Evolutionary conservation across 2,329 filamentous ascomycete species (phyloP).

Genomic region (Fusarium cyanostomum): DNA sequence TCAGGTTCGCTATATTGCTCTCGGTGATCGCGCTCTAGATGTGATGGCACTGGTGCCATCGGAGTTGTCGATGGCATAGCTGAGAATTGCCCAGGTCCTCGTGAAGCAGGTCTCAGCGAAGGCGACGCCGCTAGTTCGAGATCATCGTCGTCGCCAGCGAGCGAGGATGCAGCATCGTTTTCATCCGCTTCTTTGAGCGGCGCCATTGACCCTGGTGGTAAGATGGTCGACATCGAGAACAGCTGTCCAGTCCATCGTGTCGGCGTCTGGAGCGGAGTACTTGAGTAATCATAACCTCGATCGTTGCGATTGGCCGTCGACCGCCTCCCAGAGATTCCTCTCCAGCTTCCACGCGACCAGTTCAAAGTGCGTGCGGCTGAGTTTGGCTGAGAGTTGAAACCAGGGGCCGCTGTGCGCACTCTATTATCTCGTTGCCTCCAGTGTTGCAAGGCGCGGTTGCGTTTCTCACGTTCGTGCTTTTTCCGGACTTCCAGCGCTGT

Average conservation of each 20-base stretch:
- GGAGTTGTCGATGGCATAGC: slow-evolving; percentile 55
- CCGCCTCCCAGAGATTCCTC: slow-evolving; percentile 39
- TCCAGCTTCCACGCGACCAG: slow-evolving; percentile 40
- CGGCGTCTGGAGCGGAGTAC: slow-evolving; percentile 51
- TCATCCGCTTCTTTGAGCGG: slow-evolving; percentile 47
- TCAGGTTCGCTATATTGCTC: slow-evolving; percentile 25
- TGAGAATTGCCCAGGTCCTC: slow-evolving; percentile 30
- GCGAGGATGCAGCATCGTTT: slow-evolving; percentile 37
- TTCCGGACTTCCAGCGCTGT: slow-evolving; percentile 48
- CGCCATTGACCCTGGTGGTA: slow-evolving; percentile 44
- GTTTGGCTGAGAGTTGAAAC: slow-evolving; percentile 17
- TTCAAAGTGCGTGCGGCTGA: slow-evolving; percentile 17
- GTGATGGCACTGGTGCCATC: slow-evolving; percentile 53
- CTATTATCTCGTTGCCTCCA: slow-evolving; percentile 44
- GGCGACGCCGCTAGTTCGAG: slow-evolving; percentile 31
- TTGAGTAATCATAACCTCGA: slow-evolving; percentile 29
- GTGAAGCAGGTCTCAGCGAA: slow-evolving; percentile 31
- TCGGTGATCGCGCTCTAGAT: slow-evolving; percentile 52
- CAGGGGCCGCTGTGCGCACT: slow-evolving; percentile 16
- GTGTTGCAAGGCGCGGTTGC: slow-evolving; percentile 43
- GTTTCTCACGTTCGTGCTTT: slow-evolving; percentile 47
- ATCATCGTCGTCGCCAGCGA: slow-evolving; percentile 40
- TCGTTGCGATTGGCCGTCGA: slow-evolving; percentile 37
- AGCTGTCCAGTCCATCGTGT: slow-evolving; percentile 58
- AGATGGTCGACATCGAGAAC: slow-evolving; percentile 48